Conservation (phyloP, 306 rosid species). For the Lablab purpureus region DNA sequence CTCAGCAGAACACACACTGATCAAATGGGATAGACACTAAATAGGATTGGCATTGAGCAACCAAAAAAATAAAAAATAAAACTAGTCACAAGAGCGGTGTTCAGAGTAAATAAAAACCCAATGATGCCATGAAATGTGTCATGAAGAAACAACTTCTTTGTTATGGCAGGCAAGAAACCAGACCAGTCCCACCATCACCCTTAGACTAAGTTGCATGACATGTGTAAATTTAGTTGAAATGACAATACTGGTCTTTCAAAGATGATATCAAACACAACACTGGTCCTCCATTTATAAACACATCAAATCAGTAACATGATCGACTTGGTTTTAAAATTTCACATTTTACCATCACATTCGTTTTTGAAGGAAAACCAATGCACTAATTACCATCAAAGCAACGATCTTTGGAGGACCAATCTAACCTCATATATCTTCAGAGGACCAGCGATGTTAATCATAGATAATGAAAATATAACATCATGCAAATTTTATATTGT, state of each 20-base stretch:
- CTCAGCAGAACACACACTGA: conserved; percentile 12
- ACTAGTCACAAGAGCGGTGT: background rate
- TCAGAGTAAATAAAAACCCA: background rate
- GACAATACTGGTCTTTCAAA: conserved; percentile 10
- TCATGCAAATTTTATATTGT: conserved; percentile 1
- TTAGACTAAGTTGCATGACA: background rate
- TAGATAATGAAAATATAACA: background rate
- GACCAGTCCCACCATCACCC: background rate
- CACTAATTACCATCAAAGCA: background rate
- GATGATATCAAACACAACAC: background rate
- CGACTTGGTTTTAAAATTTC: conserved; percentile 5
- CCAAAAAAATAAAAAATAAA: background rate
- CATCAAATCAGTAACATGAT: conserved; percentile 6
- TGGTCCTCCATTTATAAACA: conserved; percentile 19
- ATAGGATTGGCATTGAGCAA: conserved; percentile 4
- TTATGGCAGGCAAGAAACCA: background rate
- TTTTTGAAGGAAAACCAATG: conserved; percentile 14
- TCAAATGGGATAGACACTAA: background rate
- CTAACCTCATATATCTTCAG: background rate
- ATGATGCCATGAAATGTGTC: background rate
- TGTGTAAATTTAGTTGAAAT: background rate
- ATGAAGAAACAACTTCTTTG: background rate
- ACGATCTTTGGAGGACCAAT: background rate
- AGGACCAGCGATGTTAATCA: background rate
- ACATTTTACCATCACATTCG: conserved; percentile 13